These are phyloP conservation scores for Peronospora destructor DNA, from an alignment of 352 stramenopile genomes.

Conservation along the genomic window DNA sequence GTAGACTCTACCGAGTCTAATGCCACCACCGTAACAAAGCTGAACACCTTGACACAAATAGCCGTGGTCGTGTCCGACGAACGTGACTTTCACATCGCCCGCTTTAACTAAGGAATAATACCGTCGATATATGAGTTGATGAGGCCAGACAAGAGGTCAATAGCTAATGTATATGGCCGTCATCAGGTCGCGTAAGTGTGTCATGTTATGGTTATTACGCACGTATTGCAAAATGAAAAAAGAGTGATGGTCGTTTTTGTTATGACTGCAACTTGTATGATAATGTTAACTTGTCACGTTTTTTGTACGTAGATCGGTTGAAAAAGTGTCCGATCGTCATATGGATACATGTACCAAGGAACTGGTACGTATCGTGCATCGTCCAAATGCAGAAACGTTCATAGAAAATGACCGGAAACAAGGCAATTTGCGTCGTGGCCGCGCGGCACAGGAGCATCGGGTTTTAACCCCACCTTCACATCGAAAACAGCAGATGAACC, in stretches of 20 bases:
- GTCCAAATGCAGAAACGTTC: conserved; percentile 24
- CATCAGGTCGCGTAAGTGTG: conserved; percentile 37
- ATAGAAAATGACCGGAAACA: conserved; percentile 33
- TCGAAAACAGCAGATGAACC: conserved; percentile 16
- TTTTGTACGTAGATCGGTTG: conserved; percentile 1
- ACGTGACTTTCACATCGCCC: too few species aligned
- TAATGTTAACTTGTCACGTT: too few species aligned
- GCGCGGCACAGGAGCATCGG: conserved; percentile 5
- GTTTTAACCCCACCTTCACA: background rate
- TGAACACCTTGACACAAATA: too few species aligned
- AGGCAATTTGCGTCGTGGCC: conserved; percentile 24
- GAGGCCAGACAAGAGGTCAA: background rate
- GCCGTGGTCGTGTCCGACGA: too few species aligned
- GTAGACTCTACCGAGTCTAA: conserved; percentile 31
- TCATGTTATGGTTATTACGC: conserved; percentile 16
- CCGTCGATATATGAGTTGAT: background rate
- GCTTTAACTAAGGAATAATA: conserved; percentile 22
- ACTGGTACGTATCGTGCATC: conserved; percentile 7
- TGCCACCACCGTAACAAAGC: too few species aligned
- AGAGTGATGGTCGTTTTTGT: conserved; percentile 11
- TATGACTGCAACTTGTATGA: too few species aligned
- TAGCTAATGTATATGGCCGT: conserved; percentile 37
- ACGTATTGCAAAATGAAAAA: too few species aligned
- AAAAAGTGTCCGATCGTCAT: background rate
- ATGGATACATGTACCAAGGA: background rate